Evolutionary conservation across 2,329 filamentous ascomycete species (phyloP).

Genomic region (Penicillium crustosum): DNA sequence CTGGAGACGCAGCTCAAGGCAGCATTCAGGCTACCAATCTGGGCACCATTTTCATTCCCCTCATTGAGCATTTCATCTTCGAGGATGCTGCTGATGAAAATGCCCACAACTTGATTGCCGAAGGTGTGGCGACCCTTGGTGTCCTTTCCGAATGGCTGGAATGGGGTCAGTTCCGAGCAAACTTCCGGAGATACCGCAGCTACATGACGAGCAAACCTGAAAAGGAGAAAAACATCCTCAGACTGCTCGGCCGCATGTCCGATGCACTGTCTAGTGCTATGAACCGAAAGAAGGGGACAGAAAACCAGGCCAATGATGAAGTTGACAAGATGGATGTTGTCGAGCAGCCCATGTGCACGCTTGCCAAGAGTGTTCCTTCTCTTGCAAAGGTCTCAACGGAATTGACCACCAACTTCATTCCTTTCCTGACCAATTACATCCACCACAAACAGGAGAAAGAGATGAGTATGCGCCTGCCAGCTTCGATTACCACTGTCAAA

Average conservation of each 20-base stretch:
- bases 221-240: constrained; percentile 79
- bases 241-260: constrained; percentile 75
- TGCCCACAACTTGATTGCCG: constrained; percentile 78
- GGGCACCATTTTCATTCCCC: constrained; percentile 81
- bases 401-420: constrained; percentile 71
- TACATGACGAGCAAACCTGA: constrained; percentile 80
- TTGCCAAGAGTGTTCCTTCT: constrained; percentile 67
- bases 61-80: constrained; percentile 93
- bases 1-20: constrained; percentile 63
- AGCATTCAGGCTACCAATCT: constrained; percentile 74
- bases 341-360: constrained; percentile 39
- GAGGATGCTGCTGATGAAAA: constrained; percentile 74
- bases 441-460: constrained; percentile 94
- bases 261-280: constrained; percentile 68
- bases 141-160: constrained; percentile 73
- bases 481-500: constrained; percentile 85
- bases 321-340: constrained; percentile 32
- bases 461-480: constrained; percentile 87
- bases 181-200: constrained; percentile 78
- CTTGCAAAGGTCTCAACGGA: constrained; percentile 68
- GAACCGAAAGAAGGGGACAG: constrained; percentile 27
- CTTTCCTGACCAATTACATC: constrained; percentile 77
- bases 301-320: constrained; percentile 21
- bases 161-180: constrained; percentile 85
- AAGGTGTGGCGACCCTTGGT: constrained; percentile 79